These are phyloP conservation scores for Candida succiphila DNA, from an alignment of 805 yeast species.

Conservation along the genomic window DNA sequence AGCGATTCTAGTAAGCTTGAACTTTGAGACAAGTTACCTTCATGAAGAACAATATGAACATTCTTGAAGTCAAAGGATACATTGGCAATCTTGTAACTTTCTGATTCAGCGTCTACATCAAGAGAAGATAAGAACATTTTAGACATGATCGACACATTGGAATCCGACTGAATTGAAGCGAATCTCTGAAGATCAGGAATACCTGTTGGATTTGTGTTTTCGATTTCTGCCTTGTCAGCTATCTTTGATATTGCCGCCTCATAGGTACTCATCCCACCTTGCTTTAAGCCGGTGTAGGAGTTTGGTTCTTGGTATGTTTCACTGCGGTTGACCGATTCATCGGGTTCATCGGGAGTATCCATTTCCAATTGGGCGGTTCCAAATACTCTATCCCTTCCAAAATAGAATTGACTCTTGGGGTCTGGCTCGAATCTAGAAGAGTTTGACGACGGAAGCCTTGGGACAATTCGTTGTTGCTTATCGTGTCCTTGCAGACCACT, in stretches of 20 bases:
- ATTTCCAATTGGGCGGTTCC: conserved; percentile 21
- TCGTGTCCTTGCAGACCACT: no score
- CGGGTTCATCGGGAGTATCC: no score
- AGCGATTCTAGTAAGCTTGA: conserved; percentile 5
- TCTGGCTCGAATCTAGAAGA: no score
- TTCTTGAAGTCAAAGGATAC: conserved; percentile 9
- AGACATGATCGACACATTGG: not conserved
- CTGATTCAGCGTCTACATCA: conserved; percentile 7
- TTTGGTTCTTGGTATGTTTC: not conserved
- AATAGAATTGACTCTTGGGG: conserved; percentile 8
- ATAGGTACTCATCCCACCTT: not conserved
- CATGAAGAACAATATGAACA: conserved; percentile 7
- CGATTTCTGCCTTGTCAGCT: not conserved
- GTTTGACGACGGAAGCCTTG: no score
- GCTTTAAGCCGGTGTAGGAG: not conserved
- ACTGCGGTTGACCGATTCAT: not conserved
- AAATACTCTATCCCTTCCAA: conserved; percentile 10
- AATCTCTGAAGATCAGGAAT: not conserved
- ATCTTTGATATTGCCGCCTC: not conserved
- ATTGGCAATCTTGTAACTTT: conserved; percentile 6
- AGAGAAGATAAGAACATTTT: not conserved
- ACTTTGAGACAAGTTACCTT: conserved; percentile 4
- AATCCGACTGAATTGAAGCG: not conserved
- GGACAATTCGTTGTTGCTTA: no score
- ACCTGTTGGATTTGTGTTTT: no score